A percentile compares a stretch with the other conserved stretches of the same genome.
These are phyloP conservation scores for Achaetomiella virescens DNA, from an alignment of 495 filamentous ascomycete species.

Conservation along the genomic window DNA sequence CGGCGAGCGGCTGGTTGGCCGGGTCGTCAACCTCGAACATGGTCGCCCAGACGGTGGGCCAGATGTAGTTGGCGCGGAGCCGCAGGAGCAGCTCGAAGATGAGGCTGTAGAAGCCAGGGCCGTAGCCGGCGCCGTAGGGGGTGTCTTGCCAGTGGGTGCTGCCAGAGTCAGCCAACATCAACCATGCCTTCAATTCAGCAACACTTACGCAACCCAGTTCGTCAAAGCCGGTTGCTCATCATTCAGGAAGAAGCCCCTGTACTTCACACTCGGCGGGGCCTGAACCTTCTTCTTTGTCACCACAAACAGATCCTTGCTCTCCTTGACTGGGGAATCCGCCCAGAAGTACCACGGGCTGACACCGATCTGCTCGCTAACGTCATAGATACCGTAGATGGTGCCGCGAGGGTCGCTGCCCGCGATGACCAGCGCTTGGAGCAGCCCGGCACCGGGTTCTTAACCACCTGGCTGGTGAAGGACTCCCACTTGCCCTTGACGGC, in stretches of 20 bases:
- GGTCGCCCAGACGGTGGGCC: slow-evolving; percentile 64
- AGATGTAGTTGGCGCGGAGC: slow-evolving; percentile 66
- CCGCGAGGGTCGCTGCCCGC: slow-evolving; percentile 63
- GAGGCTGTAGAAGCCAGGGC: slow-evolving; percentile 57
- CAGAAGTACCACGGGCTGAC: slow-evolving; percentile 75
- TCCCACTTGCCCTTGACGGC: slow-evolving; percentile 61
- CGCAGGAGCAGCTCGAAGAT: slow-evolving; percentile 70
- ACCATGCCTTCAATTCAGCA: background rate
- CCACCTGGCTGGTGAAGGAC: slow-evolving; percentile 54
- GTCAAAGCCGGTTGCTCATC: slow-evolving; percentile 69
- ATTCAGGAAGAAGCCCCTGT: slow-evolving; percentile 74
- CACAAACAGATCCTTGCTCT: slow-evolving; percentile 51
- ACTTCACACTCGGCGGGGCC: slow-evolving; percentile 60
- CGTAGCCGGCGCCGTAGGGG: slow-evolving; percentile 54
- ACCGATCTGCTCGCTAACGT: slow-evolving; percentile 69
- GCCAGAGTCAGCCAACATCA: background rate
- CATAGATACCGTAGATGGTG: slow-evolving; percentile 68
- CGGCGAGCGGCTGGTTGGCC: slow-evolving; percentile 59
- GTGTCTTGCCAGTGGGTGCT: slow-evolving; percentile 33
- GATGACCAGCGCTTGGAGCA: slow-evolving; percentile 59
- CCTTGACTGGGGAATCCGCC: slow-evolving; percentile 58
- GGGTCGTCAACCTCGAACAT: slow-evolving; percentile 68
- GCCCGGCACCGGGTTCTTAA: slow-evolving; percentile 53
- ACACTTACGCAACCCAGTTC: slow-evolving; percentile 53
- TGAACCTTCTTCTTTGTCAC: slow-evolving; percentile 49